Evolutionary conservation across 73 alveolate species (phyloP).

Genomic region (Stentor roeselii): DNA sequence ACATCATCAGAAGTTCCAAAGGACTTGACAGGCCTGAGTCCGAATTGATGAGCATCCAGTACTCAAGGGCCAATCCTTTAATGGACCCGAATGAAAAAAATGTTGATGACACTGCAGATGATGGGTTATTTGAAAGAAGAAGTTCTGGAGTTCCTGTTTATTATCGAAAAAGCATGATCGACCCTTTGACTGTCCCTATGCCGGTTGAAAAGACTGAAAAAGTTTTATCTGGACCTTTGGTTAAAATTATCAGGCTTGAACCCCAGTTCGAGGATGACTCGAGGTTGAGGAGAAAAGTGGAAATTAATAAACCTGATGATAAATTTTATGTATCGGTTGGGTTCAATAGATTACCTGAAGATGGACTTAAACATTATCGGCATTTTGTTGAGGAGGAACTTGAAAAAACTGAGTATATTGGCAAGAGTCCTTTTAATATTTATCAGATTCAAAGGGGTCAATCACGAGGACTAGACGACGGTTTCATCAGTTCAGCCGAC

Average conservation of each 20-base stretch:
- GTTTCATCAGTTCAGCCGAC: not conserved
- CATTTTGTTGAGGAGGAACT: constrained; percentile 66
- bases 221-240: not conserved
- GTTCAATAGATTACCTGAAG: constrained; percentile 45
- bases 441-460: constrained; percentile 54
- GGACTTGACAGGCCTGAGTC: constrained; percentile 5
- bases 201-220: not conserved
- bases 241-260: not conserved
- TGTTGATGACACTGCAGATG: not conserved
- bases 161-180: not conserved
- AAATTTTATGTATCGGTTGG: constrained; percentile 38
- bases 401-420: constrained; percentile 65
- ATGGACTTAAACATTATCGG: constrained; percentile 78
- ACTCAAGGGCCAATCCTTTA: not conserved
- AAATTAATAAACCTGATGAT: constrained; percentile 30
- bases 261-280: constrained; percentile 33
- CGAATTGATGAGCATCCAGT: not conserved
- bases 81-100: not conserved
- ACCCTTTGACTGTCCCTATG: not conserved
- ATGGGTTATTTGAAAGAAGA: not conserved
- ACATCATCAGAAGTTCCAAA: constrained; percentile 49
- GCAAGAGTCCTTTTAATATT: constrained; percentile 45
- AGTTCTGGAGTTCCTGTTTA: not conserved
- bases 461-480: constrained; percentile 53
- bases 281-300: constrained; percentile 35